Evolutionary conservation across 768 basidiomycete species (phyloP), one percentile per base, ranked within the genome.

Genomic region (Lenzites betulinus): DNA sequence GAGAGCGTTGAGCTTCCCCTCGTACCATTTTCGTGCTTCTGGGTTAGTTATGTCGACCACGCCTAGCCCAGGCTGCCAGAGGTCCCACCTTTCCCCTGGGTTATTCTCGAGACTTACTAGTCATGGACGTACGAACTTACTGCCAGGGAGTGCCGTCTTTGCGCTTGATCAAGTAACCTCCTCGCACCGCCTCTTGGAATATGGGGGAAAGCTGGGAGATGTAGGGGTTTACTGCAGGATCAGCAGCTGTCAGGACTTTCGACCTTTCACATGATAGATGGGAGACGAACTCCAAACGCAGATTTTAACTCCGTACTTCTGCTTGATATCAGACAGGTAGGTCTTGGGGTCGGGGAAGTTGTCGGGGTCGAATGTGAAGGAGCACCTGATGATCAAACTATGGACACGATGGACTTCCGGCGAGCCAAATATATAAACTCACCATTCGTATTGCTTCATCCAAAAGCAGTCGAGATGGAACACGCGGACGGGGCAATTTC

Each of bases 401-500:
- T n/a, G n/a, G n/a, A n/a, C n/a, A n/a, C n/a, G n/a, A n/a, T n/a
- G n/a, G n/a, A n/a, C n/a, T n/a, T n/a, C n/a, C n/a, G n/a, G n/a
- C n/a, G n/a, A n/a, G n/a, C n/a, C n/a, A n/a, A n/a, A n/a, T n/a
- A n/a, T n/a, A n/a, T 18, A 13, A 65, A 64, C 73, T 49, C 54
- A 81, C 85, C 85, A 87, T 72, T 87, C 83, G 66, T 87, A 86
- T 70, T 83, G 82, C 66, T 85, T 85, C 85, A 86, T 87, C 85
- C 85, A 87, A 70, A 89, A 91, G 67, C 88, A 90, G 67, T 90
- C 89, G 41, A 90, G 69, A 65, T 92, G 89, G 75, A 90, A 87
- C 2, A 90, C 88, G 22, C 87, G 80, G 26, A 90, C 86, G 18
- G 77, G 78, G 63, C 86, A 85, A 56, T 81, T 74, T 35, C 86